Base-by-base conservation (phyloP, 2,329 filamentous ascomycete species). In the Hymenoscyphus fructigenus region DNA sequence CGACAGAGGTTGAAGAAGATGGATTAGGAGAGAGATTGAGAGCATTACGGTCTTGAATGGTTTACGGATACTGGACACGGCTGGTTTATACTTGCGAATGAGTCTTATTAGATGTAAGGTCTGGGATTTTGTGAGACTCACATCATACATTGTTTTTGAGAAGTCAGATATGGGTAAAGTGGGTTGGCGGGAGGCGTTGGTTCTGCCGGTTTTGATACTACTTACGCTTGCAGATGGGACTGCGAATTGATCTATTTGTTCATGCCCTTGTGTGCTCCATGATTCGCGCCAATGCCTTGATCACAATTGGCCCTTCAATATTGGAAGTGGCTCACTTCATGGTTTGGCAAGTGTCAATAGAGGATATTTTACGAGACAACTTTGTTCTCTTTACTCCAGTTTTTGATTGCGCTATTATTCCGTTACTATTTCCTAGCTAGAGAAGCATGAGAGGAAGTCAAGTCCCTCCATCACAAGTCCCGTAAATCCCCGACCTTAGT, bases 1-100 rank as follows among this genome's bases (percentile, higher is more conserved):
- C 89, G 2, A 91, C 89, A 2, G 87, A 91, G 65, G 90, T 93
- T 75, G 88, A 92, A 76, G 91, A 94, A 77, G 91, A 94, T 75
- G 89, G 87, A 32, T 80, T 94, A 70, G 83, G 83, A 3, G 84
- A 86, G 78, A 78, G 84, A 65, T 76, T 87, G 72, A 78, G 84
- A 65, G 84, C 84, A 28, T 73, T 87, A 75, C 79, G 84, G 73
- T 68, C 70, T 20, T 72, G 58, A 68, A 23, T n/a, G 53, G 44
- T 50, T 50, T 10, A 50, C 44, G 44, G 6, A 23, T 50, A 20
- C 26, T 50, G 44, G 44, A 12, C 20, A 50, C 44, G 44, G n/a
- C n/a, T 23, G n/a, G 20, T 50, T 36, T 23, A 50, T 50, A 23
- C 20, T 50, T 50, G 44, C 44, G 44, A 50, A 12, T 23, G 44